A percentile compares a stretch with the other conserved stretches of the same genome.
phyloP scores from a whole-genome alignment of 2,329 filamentous ascomycete genomes.

The Salinomyces thailandicus region DNA sequence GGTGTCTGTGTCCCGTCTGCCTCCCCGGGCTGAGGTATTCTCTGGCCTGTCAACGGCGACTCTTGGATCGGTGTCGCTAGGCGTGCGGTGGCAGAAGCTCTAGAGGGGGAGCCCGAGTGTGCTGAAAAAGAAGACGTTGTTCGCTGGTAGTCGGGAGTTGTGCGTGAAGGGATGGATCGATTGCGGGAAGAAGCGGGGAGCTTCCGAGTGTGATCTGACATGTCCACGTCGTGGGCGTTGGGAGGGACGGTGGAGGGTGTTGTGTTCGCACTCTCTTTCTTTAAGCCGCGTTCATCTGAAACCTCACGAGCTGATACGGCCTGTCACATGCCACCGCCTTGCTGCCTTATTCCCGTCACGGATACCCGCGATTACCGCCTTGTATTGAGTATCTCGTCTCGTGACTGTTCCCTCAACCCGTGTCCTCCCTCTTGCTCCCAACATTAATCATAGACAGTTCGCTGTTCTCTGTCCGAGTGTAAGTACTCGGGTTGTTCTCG shows the following conservation, averaged over 20 bases:
- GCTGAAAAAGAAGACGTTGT: conserved; percentile 5
- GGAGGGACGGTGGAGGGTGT: too few relatives aligned
- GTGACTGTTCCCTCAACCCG: too few relatives aligned
- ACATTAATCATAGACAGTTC: too few relatives aligned
- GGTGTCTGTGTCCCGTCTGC: conserved; percentile 52
- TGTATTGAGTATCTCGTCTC: too few relatives aligned
- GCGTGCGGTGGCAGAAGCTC: conserved; percentile 33
- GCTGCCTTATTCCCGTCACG: too few relatives aligned
- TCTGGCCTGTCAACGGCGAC: conserved; percentile 13
- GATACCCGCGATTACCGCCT: too few relatives aligned
- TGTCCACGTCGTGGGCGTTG: too few relatives aligned
- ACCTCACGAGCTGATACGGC: background rate
- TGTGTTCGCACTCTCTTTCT: background rate
- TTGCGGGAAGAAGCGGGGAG: background rate
- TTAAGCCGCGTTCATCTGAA: background rate
- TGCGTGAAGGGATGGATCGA: background rate
- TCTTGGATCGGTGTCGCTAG: conserved; percentile 20
- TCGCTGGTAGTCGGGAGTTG: background rate
- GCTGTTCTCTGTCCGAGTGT: too few relatives aligned
- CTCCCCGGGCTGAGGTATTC: conserved; percentile 15
- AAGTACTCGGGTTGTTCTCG: too few relatives aligned
- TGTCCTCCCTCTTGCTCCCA: too few relatives aligned
- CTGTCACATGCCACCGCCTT: background rate
- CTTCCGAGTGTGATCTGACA: background rate
- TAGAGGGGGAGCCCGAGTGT: conserved; percentile 29